These are phyloP conservation scores for Saccharomyces pastorianus DNA, from an alignment of 1,139 yeast species.

Conservation along the genomic window DNA sequence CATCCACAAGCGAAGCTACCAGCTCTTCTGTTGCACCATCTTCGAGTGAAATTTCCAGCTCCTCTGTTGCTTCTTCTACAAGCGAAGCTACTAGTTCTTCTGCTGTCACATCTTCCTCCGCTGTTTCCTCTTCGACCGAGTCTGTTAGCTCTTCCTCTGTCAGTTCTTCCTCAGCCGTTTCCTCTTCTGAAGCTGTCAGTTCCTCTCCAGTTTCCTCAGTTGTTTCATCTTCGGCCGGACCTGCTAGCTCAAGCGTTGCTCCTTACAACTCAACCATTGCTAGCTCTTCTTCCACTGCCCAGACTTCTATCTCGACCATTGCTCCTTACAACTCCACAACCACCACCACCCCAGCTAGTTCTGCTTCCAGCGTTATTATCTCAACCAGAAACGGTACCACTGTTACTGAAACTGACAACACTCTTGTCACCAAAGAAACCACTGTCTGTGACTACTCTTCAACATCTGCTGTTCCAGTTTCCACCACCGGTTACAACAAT, in stretches of 20 bases:
- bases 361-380: conserved; percentile 1
- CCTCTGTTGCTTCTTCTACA: neutral
- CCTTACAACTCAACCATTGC: neutral
- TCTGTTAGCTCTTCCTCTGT: conserved; percentile 1
- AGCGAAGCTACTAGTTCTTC: neutral
- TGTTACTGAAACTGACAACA: neutral
- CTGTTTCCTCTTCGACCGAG: conserved; percentile 1
- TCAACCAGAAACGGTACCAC: neutral
- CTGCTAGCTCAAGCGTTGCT: neutral
- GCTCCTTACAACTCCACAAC: conserved; percentile 1
- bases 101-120: neutral
- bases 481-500: neutral
- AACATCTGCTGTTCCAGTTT: neutral
- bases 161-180: conserved; percentile 15
- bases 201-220: conserved; percentile 7
- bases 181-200: neutral
- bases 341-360: neutral
- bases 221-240: conserved; percentile 16
- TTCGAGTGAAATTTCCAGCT: neutral
- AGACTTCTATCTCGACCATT: neutral
- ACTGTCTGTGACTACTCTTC: neutral
- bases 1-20: neutral
- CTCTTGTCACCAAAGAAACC: neutral
- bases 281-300: neutral
- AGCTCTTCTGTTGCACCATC: neutral